phyloP scores from a whole-genome alignment of 1,284 basidiomycete genomes.

The Sphagnurus paluster region DNA sequence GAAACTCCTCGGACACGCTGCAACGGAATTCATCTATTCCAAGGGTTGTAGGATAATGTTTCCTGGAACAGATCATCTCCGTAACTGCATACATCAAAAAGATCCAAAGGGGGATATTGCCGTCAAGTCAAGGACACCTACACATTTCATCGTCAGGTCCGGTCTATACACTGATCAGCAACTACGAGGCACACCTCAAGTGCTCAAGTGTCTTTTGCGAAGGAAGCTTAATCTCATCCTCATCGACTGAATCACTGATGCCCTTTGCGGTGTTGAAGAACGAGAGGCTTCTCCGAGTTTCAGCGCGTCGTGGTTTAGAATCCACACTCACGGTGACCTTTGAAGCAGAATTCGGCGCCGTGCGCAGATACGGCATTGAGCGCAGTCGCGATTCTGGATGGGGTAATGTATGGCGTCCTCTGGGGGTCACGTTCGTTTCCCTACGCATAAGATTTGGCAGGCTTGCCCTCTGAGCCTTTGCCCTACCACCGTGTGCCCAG shows the following conservation, averaged over 20 bases:
- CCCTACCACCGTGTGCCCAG: slow-evolving; percentile 38
- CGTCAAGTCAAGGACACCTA: too few relatives aligned
- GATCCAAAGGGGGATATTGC: background rate
- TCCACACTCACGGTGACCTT: slow-evolving; percentile 2
- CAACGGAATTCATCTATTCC: background rate
- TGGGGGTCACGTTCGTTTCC: slow-evolving; percentile 45
- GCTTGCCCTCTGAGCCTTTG: slow-evolving; percentile 11
- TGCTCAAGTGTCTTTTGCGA: too few relatives aligned
- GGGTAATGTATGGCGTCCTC: slow-evolving; percentile 33
- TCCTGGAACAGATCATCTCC: background rate
- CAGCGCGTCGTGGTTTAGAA: slow-evolving; percentile 14
- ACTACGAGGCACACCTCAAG: too few relatives aligned
- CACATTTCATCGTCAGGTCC: too few relatives aligned
- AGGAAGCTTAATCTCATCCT: too few relatives aligned
- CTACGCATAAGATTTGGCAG: slow-evolving; percentile 34
- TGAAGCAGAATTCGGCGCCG: slow-evolving; percentile 9
- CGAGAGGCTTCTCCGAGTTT: slow-evolving; percentile 17
- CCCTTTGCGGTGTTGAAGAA: slow-evolving; percentile 10
- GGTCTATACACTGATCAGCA: too few relatives aligned
- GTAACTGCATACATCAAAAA: background rate
- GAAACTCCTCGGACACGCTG: background rate
- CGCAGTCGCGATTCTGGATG: slow-evolving; percentile 13
- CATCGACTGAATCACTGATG: too few relatives aligned
- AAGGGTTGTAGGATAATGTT: background rate
- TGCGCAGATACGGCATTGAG: slow-evolving; percentile 7